These are phyloP conservation scores for Xerocomellus amylosporus DNA, from an alignment of 768 basidiomycete species.

Conservation along the genomic window DNA sequence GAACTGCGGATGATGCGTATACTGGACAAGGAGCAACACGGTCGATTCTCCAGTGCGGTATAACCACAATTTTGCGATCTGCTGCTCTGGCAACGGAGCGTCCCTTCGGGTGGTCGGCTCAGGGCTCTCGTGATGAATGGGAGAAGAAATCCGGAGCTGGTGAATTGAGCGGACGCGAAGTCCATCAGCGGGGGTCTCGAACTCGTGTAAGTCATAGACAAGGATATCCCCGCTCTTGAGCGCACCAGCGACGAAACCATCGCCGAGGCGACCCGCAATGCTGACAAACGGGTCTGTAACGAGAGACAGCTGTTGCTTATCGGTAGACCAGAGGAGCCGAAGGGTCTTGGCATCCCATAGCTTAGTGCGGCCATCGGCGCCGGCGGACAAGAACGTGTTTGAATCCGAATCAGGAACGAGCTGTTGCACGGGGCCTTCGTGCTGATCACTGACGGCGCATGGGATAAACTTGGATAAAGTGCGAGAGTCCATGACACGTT, in stretches of 20 bases:
- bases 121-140: slow-evolving; percentile 20
- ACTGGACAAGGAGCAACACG: slow-evolving; percentile 46
- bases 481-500: slow-evolving; percentile 56
- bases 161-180: slow-evolving; percentile 16
- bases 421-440: slow-evolving; percentile 58
- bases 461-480: slow-evolving; percentile 44
- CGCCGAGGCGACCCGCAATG: slow-evolving; percentile 43
- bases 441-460: slow-evolving; percentile 56
- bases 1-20: slow-evolving; percentile 48
- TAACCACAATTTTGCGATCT: slow-evolving; percentile 20
- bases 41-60: slow-evolving; percentile 3
- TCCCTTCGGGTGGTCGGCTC: neutral
- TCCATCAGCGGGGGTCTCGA: slow-evolving; percentile 14
- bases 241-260: slow-evolving; percentile 48
- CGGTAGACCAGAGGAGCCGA: slow-evolving; percentile 64
- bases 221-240: slow-evolving; percentile 55
- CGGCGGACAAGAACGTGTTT: slow-evolving; percentile 48
- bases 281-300: slow-evolving; percentile 50
- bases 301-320: slow-evolving; percentile 32
- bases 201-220: slow-evolving; percentile 49
- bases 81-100: neutral
- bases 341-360: slow-evolving; percentile 63
- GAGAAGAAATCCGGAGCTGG: slow-evolving; percentile 39
- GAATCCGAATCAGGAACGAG: slow-evolving; percentile 47
- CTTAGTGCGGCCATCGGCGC: slow-evolving; percentile 65